Base-by-base conservation (phyloP, 2,329 filamentous ascomycete species). In the Ilyonectria sp. region DNA sequence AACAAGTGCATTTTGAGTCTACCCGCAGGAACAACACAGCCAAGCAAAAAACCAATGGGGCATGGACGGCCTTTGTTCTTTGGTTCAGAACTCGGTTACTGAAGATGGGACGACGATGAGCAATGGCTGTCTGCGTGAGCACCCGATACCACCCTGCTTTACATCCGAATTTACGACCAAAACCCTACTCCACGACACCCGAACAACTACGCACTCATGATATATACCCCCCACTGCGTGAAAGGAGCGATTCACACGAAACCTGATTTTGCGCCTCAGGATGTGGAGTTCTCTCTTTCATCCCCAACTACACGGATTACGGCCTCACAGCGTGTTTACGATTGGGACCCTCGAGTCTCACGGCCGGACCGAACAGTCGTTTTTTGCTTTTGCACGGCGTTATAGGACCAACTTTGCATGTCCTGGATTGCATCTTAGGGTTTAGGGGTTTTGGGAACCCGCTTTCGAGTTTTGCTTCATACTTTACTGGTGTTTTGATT, bases 11-110 rank as follows among this genome's bases (percentile, higher is more conserved):
- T 15, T 86, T 87, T 63, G 79, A 83, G 63, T 79, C 79, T 43
- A 81, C 80, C 5, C 78, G 80, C 43, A 81, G 86, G 63, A 80
- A 79, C 65, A 84, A 80, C 73, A 82, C 82, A 8, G 83, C 87
- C 64, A 91, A 91, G 81, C 85, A 83, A 71, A 89, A 87, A 80
- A 91, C 89, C 1, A 87, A 88, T 68, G 84, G 86, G 68, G 85
- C 88, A 44, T 92, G 89, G 89, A 90, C 87, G 8, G 85, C 85
- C 23, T 91, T 92, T 72, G 83, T 91, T 57, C 82, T 92, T 62
- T 92, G 90, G 90, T 77, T 92, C 29, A 83, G 89, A 67, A 91
- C 89, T n/a, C 78, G 81, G 61, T 73, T 83, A 64, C 76, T 83
- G 65, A 83, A 82, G 77, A 72, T 83, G 64, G 81, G 81, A 57